phyloP scores from a whole-genome alignment of 306 rosid species.

The Arachis hypogaea region DNA sequence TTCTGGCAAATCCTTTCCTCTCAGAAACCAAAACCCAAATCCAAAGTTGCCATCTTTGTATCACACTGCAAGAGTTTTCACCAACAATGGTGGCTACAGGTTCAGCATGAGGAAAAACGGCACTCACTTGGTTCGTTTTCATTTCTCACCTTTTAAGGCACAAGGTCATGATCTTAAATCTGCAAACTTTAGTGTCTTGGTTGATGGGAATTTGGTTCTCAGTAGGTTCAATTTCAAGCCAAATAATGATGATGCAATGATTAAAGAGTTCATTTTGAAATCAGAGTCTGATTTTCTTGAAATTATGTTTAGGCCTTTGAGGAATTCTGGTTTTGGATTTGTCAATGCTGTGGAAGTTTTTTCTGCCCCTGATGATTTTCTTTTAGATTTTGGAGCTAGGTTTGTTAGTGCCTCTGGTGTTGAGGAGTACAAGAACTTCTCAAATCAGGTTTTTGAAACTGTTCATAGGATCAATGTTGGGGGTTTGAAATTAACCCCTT shows the following conservation, averaged over 20 bases:
- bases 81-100: slow-evolving; percentile 52
- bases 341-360: slow-evolving; percentile 77
- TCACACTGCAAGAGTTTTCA: slow-evolving; percentile 78
- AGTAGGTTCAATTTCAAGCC: slow-evolving; percentile 41
- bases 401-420: slow-evolving; percentile 49
- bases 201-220: slow-evolving; percentile 48
- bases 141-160: slow-evolving; percentile 71
- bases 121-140: slow-evolving; percentile 76
- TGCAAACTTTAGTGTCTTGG: slow-evolving; percentile 61
- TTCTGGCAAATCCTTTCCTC: slow-evolving; percentile 52
- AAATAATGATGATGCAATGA: slow-evolving; percentile 28
- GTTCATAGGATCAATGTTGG: slow-evolving; percentile 84
- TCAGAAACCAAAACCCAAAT: slow-evolving; percentile 62
- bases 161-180: slow-evolving; percentile 48
- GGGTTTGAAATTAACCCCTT: slow-evolving; percentile 70
- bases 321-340: slow-evolving; percentile 64
- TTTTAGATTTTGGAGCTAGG: slow-evolving; percentile 66
- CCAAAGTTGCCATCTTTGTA: slow-evolving; percentile 53
- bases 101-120: slow-evolving; percentile 66
- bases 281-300: slow-evolving; percentile 52
- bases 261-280: slow-evolving; percentile 68
- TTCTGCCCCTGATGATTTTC: slow-evolving; percentile 66
- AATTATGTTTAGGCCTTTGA: slow-evolving; percentile 58
- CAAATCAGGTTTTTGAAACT: slow-evolving; percentile 73
- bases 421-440: slow-evolving; percentile 60